Evolutionary conservation across 108 stramenopile species (phyloP), one percentile per base, ranked within the genome.

Genomic region (Parietichytrium sp.): DNA sequence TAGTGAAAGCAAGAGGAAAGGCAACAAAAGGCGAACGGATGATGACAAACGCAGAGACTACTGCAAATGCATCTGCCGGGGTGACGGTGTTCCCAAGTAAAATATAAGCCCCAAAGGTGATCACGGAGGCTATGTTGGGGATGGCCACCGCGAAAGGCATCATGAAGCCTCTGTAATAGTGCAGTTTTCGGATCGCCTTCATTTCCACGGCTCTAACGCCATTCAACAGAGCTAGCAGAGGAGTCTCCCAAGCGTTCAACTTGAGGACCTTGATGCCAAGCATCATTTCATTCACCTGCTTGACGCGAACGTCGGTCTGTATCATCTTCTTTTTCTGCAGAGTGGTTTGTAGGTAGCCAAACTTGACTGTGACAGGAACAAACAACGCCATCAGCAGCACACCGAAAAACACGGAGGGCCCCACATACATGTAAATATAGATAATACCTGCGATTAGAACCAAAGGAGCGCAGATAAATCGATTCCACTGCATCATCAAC

Each of bases 21-120:
- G 96, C 94, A 55, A 95, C 89, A 27, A 99, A 90, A 3, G 98
- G 98, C 90, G 95, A 90, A 52, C 97, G 87, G 53, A 96, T 90
- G n/a, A 97, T 88, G 61, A 96, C 93, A 83, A 98, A 98, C 13
- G 97, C 85, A 1, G 96, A 91, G 30, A 99, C 80, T 3, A 96
- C 90, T 3, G 93, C 93, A 52, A 94, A 85, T 4, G 92, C 92
- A 31, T 55, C 52, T 4, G 92, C 92, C 0, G 93, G 92, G 47
- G 91, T 91, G 52, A 98, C 54, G 27, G 83, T 42, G 47, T 96
- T 80, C 25, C 96, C 95, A 2, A 82, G 36, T n/a, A 82, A 47
- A 18, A 95, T 90, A 77, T 94, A 96, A 4, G 91, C 83, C 12
- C 89, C 83, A 86, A 99, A 98, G 8, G 96, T 96, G 0, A 91